Conservation (phyloP, 179 eudicot genomes). For the Monotropa hypopitys region DNA sequence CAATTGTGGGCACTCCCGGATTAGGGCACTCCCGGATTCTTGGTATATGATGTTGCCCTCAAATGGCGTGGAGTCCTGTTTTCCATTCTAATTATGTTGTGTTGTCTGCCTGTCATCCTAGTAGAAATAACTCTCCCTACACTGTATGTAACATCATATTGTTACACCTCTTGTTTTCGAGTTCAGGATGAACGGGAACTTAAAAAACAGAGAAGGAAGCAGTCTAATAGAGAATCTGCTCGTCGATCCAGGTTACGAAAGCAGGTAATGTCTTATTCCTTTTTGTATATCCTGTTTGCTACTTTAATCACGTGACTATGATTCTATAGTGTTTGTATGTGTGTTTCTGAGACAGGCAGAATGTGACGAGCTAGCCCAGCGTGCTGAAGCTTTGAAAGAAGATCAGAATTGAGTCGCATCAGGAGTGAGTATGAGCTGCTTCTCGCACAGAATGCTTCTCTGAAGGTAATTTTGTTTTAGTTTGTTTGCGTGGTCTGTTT, state of each 20-base stretch:
- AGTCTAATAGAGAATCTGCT: constrained; percentile 99
- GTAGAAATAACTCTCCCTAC: neutral
- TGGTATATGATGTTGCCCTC: neutral
- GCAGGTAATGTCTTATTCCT: constrained; percentile 43
- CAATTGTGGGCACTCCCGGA: too few species aligned
- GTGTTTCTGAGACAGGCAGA: constrained; percentile 48
- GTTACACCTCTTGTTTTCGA: neutral
- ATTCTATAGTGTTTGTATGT: neutral
- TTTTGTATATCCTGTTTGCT: neutral
- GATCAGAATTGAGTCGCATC: constrained; percentile 70
- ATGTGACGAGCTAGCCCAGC: constrained; percentile 93
- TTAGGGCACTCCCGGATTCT: too few species aligned
- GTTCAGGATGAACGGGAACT: constrained; percentile 92
- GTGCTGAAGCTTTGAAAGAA: constrained; percentile 69
- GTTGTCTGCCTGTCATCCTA: neutral
- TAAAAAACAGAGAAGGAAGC: constrained; percentile 86
- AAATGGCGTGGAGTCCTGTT: neutral
- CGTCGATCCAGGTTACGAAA: constrained; percentile 93
- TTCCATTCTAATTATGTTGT: neutral
- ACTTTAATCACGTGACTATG: neutral
- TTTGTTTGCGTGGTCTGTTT: neutral
- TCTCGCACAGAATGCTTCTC: constrained; percentile 50
- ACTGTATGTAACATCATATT: neutral
- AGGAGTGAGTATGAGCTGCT: constrained; percentile 74
- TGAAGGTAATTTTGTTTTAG: constrained; percentile 43